phyloP scores from a whole-genome alignment of 495 filamentous ascomycete genomes.

The Podospora anserina region DNA sequence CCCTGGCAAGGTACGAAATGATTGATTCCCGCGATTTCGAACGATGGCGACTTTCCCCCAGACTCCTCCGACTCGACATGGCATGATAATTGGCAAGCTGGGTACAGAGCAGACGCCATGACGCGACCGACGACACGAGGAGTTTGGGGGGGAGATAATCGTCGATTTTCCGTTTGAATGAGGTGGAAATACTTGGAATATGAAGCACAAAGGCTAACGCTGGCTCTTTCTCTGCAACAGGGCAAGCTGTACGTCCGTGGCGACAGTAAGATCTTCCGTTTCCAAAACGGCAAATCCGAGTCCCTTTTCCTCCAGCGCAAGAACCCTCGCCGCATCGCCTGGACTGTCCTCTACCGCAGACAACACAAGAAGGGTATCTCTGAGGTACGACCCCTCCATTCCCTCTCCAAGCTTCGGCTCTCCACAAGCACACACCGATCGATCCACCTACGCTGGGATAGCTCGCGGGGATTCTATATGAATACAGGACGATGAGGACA shows the following conservation, averaged over 20 bases:
- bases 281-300: conserved; percentile 99
- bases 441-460: not conserved
- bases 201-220: conserved; percentile 13
- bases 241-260: conserved; percentile 98
- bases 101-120: not conserved
- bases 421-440: conserved; percentile 5
- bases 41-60: conserved; percentile 15
- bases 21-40: conserved; percentile 14
- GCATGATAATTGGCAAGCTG: not conserved
- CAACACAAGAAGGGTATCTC: conserved; percentile 99
- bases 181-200: not conserved
- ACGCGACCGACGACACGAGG: not conserved
- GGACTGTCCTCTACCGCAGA: conserved; percentile 95
- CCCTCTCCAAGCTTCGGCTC: conserved; percentile 3
- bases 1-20: conserved; percentile 85
- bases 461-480: not conserved
- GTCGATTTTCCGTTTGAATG: not conserved
- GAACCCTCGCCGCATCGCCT: conserved; percentile 98
- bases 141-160: not conserved
- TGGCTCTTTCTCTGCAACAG: conserved; percentile 47
- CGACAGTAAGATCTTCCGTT: conserved; percentile 99
- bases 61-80: not conserved
- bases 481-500: not conserved
- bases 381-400: conserved; percentile 68
- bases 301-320: conserved; percentile 99